Evolutionary conservation across 140 eudicot genomes (phyloP).

Genomic region (Anethum foeniculum): DNA sequence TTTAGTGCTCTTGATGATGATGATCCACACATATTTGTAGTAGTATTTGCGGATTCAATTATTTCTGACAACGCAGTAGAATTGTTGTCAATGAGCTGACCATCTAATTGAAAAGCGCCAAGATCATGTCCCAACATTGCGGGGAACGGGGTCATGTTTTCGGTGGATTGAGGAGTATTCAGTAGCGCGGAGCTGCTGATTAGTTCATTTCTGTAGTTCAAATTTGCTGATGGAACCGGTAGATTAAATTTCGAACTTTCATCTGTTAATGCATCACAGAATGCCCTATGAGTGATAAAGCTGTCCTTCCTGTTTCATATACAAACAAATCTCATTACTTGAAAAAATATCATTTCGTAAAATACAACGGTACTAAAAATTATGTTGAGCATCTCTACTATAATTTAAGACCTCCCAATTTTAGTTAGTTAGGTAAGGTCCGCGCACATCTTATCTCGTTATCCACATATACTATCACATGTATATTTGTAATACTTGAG

Average conservation of each 20-base stretch:
- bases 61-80: constrained; percentile 28
- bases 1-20: constrained; percentile 26
- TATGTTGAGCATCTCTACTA: neutral
- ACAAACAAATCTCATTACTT: constrained; percentile 7
- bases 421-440: neutral
- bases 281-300: constrained; percentile 90
- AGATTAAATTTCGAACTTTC: constrained; percentile 51
- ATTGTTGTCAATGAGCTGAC: constrained; percentile 40
- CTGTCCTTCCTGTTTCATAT: constrained; percentile 69
- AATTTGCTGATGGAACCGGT: constrained; percentile 37
- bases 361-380: neutral
- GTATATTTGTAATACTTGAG: neutral
- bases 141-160: constrained; percentile 31
- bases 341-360: neutral
- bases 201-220: constrained; percentile 47
- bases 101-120: constrained; percentile 25
- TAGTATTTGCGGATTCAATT: constrained; percentile 18
- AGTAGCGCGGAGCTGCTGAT: constrained; percentile 20
- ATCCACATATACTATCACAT: too few relatives aligned
- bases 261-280: constrained; percentile 83
- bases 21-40: constrained; percentile 11
- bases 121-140: constrained; percentile 37
- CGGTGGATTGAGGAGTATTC: constrained; percentile 26
- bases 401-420: neutral
- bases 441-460: neutral